Conservation (phyloP, 2,329 filamentous ascomycete genomes). For the Cercospora sojina region DNA sequence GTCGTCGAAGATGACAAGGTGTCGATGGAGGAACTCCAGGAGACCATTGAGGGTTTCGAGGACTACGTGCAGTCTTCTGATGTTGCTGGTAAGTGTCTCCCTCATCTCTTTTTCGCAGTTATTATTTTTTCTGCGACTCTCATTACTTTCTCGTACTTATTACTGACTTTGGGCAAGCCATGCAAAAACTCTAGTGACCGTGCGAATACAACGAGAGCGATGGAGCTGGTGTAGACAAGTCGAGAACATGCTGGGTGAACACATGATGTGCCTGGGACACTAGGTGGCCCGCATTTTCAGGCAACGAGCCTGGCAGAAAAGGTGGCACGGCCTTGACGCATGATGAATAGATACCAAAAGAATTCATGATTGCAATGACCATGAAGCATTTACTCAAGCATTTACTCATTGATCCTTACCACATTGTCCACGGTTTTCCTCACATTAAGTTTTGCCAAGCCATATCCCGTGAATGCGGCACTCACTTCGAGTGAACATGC, state of each 20-base stretch:
- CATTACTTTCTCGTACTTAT: too few relatives aligned
- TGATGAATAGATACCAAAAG: constrained; percentile 7
- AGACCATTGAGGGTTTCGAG: constrained; percentile 81
- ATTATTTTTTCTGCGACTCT: too few relatives aligned
- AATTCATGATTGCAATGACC: constrained; percentile 19
- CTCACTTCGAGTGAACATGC: background rate
- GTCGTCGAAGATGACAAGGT: constrained; percentile 98
- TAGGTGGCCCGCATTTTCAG: constrained; percentile 31
- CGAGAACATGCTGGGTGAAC: background rate
- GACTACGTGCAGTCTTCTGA: constrained; percentile 96
- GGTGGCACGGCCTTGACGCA: background rate
- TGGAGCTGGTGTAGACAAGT: background rate
- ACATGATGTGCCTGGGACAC: background rate
- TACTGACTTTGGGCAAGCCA: too few relatives aligned
- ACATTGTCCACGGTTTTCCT: background rate
- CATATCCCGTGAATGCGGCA: background rate
- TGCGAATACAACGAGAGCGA: background rate
- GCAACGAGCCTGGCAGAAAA: constrained; percentile 20
- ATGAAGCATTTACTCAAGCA: background rate
- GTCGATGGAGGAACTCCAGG: constrained; percentile 80
- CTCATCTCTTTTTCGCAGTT: too few relatives aligned
- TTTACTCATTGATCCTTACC: background rate
- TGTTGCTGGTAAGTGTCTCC: constrained; percentile 83
- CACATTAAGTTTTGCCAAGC: background rate
- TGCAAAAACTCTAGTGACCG: constrained; percentile 70